A percentile compares a stretch with the other conserved stretches of the same genome.
Evolutionary conservation across 805 yeast genomes (phyloP).

Genomic region (Hanseniaspora mollemarum): DNA sequence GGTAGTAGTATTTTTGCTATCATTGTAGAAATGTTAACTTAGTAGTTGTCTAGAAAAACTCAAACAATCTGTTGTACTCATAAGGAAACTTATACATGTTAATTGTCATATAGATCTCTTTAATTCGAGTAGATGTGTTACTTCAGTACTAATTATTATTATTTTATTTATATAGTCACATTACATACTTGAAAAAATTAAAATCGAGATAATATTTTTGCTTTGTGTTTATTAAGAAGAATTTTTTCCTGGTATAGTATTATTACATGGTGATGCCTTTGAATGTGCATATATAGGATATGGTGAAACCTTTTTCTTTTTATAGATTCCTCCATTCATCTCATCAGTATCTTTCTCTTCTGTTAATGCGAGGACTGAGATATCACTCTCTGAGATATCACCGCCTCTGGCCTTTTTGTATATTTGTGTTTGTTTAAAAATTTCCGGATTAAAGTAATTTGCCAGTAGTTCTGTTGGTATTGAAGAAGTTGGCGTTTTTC

Average conservation of each 20-base stretch:
- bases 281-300: not conserved
- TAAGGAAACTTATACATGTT: too few species aligned
- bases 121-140: too few species aligned
- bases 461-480: slow-evolving; percentile 10
- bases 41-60: too few species aligned
- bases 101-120: too few species aligned
- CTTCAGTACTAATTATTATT: too few species aligned
- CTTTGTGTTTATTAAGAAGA: not conserved
- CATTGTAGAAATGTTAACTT: too few species aligned
- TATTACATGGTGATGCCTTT: not conserved
- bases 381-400: not conserved
- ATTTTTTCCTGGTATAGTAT: not conserved
- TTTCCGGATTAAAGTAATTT: slow-evolving; percentile 11
- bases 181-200: too few species aligned
- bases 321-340: not conserved
- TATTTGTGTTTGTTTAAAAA: slow-evolving; percentile 13
- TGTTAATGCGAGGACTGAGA: not conserved
- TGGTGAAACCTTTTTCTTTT: not conserved
- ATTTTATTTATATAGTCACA: too few species aligned
- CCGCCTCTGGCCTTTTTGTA: not conserved
- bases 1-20: too few species aligned
- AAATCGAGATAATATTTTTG: too few species aligned
- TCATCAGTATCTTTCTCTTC: not conserved
- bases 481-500: slow-evolving; percentile 3
- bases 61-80: too few species aligned